Percentiles rank a stretch among this genome's conserved stretches.
Conservation (phyloP, 1,139 yeast genomes). For the Saccharomycopsis crataegensis region DNA sequence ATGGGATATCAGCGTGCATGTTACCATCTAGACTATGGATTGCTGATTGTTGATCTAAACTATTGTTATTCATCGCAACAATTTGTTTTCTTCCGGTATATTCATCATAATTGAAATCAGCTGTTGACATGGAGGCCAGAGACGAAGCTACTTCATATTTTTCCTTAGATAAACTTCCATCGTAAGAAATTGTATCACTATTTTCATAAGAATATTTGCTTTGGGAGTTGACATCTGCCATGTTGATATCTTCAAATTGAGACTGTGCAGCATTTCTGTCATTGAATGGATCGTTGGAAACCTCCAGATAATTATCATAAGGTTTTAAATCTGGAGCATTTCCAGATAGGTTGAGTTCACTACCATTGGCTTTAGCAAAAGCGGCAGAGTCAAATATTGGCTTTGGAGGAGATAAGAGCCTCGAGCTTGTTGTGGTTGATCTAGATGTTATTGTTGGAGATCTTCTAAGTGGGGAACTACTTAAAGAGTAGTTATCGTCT, state of each 20-base stretch:
- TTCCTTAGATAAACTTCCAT: slow-evolving; percentile 12
- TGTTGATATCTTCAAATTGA: slow-evolving; percentile 1
- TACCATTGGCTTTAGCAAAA: slow-evolving; percentile 47
- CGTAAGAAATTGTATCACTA: slow-evolving; percentile 13
- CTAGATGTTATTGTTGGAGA: slow-evolving; percentile 32
- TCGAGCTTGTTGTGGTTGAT: slow-evolving; percentile 34
- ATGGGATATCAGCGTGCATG: slow-evolving; percentile 33
- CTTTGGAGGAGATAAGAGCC: slow-evolving; percentile 54
- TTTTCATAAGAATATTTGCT: slow-evolving; percentile 14
- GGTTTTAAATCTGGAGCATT: slow-evolving; percentile 19
- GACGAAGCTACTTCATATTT: slow-evolving; percentile 19
- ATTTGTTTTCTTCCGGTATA: slow-evolving; percentile 21
- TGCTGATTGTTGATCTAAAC: slow-evolving; percentile 25
- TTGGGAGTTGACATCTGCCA: not conserved
- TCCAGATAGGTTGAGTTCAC: slow-evolving; percentile 9
- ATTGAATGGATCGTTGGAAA: slow-evolving; percentile 22
- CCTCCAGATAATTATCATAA: slow-evolving; percentile 20
- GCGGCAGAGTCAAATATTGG: slow-evolving; percentile 60
- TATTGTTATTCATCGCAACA: slow-evolving; percentile 25
- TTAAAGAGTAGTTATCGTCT: slow-evolving; percentile 23
- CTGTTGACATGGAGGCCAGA: slow-evolving; percentile 24
- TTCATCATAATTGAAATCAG: slow-evolving; percentile 26
- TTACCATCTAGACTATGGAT: slow-evolving; percentile 26
- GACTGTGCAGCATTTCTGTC: not conserved
- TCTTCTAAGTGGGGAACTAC: slow-evolving; percentile 25